phyloP scores from a whole-genome alignment of 2,329 filamentous ascomycete species.

The Colletotrichum godetiae region DNA sequence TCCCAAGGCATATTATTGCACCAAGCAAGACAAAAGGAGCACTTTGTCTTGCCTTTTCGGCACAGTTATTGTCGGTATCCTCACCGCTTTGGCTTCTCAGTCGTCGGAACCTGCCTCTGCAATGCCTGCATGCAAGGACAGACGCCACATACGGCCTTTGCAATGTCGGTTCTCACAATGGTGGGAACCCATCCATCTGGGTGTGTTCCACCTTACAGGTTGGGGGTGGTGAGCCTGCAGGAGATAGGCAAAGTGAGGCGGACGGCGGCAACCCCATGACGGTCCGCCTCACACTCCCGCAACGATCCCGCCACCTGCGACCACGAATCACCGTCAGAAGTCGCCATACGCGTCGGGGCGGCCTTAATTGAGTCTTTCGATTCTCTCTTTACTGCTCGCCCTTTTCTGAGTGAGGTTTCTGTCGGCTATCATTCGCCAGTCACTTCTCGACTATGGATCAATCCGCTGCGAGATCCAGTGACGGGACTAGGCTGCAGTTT shows the following conservation, averaged over 20 bases:
- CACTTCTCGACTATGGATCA: constrained; percentile 29
- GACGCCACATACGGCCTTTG: constrained; percentile 30
- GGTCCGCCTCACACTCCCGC: constrained; percentile 32
- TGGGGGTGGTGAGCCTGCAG: constrained; percentile 33
- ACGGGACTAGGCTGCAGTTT: constrained; percentile 27
- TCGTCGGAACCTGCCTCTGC: constrained; percentile 30
- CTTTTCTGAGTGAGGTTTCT: background rate
- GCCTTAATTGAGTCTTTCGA: background rate
- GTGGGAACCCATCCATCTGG: constrained; percentile 26
- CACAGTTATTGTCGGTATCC: constrained; percentile 19
- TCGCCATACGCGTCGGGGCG: background rate
- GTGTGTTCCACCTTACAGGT: constrained; percentile 22
- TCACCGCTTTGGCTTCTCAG: constrained; percentile 32
- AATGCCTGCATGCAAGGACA: constrained; percentile 29
- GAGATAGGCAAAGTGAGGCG: constrained; percentile 37
- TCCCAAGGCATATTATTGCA: constrained; percentile 29
- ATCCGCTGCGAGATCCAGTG: constrained; percentile 34
- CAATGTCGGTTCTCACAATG: constrained; percentile 18
- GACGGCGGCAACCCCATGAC: constrained; percentile 30
- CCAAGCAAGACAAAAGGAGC: constrained; percentile 27
- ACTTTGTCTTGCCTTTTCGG: constrained; percentile 31
- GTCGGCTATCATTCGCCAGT: constrained; percentile 21
- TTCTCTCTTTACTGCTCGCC: background rate
- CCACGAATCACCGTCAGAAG: constrained; percentile 18
- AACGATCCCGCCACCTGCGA: constrained; percentile 13